phyloP scores from a whole-genome alignment of 768 basidiomycete species.

The Auricularia sp. region DNA sequence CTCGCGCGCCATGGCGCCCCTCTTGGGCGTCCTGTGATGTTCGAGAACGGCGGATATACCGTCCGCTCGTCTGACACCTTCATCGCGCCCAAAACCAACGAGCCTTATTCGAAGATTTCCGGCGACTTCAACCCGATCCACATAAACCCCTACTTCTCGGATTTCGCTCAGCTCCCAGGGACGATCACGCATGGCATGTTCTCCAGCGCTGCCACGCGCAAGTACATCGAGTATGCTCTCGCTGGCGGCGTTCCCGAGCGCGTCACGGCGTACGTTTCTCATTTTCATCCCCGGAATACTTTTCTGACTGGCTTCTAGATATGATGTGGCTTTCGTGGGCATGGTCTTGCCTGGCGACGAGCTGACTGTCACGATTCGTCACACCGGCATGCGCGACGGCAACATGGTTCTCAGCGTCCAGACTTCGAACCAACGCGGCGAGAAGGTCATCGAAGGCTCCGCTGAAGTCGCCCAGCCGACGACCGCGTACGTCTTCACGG shows the following conservation, averaged over 20 bases:
- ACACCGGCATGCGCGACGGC: conserved; percentile 85
- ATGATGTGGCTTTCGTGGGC: conserved; percentile 90
- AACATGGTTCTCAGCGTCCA: conserved; percentile 87
- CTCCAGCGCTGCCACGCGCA: conserved; percentile 89
- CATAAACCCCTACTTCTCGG: conserved; percentile 95
- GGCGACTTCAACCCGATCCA: conserved; percentile 99
- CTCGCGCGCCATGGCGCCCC: conserved; percentile 82
- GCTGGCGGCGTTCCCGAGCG: conserved; percentile 89
- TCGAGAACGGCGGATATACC: conserved; percentile 80
- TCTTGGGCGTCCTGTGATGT: conserved; percentile 64
- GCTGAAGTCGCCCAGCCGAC: conserved; percentile 89
- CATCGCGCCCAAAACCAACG: conserved; percentile 81
- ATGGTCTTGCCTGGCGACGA: conserved; percentile 93
- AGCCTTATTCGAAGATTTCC: conserved; percentile 90
- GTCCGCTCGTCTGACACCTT: conserved; percentile 61
- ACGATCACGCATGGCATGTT: conserved; percentile 98
- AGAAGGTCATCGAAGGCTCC: conserved; percentile 86
- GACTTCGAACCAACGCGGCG: conserved; percentile 72
- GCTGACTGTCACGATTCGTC: conserved; percentile 76
- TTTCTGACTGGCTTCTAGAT: conserved; percentile 34
- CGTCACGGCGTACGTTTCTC: conserved; percentile 45
- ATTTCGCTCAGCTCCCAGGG: conserved; percentile 83
- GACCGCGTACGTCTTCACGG: conserved; percentile 95
- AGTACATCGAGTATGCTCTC: conserved; percentile 85
- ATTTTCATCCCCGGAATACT: conserved; percentile 3